Conservation (phyloP, 225 moss, liverwort and hornwort species). For the Polytrichum commune region DNA sequence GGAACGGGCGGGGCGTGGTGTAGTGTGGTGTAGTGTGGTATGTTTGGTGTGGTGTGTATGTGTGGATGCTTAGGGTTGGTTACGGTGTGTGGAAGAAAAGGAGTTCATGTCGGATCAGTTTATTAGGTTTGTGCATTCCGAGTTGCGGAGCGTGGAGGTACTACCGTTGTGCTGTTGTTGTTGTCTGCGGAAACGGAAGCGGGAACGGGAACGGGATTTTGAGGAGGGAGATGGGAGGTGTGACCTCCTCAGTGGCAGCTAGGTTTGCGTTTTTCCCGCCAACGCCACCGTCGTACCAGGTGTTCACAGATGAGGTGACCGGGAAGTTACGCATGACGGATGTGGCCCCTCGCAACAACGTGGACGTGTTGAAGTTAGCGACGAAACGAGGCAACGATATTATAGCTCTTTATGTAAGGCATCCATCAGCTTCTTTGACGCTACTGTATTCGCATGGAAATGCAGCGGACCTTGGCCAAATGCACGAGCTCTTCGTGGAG, state of each 20-base stretch:
- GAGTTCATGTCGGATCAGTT: no score
- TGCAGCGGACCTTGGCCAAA: conserved; percentile 98
- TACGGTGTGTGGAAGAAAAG: no score
- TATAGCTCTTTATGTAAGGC: conserved; percentile 80
- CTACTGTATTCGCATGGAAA: conserved; percentile 96
- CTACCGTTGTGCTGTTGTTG: no score
- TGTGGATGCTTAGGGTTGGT: no score
- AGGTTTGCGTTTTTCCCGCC: conserved; percentile 99
- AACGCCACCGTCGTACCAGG: conserved; percentile 81
- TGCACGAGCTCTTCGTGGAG: conserved; percentile 99
- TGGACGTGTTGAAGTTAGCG: conserved; percentile 74
- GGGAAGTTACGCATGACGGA: conserved; percentile 73
- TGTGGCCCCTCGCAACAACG: conserved; percentile 67
- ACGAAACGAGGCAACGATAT: conserved; percentile 70
- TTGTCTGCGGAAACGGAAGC: no score
- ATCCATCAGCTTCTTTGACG: conserved; percentile 66
- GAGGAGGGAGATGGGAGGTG: conserved; percentile 77
- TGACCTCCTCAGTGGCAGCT: conserved; percentile 97
- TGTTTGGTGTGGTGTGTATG: no score
- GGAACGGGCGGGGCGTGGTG: no score
- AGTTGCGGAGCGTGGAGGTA: no score
- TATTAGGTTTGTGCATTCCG: no score
- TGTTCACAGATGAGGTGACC: conserved; percentile 63
- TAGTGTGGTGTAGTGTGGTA: no score
- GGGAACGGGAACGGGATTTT: neutral